Conservation (phyloP, 495 filamentous ascomycete species). For the Hapsidospora chrysogenum region DNA sequence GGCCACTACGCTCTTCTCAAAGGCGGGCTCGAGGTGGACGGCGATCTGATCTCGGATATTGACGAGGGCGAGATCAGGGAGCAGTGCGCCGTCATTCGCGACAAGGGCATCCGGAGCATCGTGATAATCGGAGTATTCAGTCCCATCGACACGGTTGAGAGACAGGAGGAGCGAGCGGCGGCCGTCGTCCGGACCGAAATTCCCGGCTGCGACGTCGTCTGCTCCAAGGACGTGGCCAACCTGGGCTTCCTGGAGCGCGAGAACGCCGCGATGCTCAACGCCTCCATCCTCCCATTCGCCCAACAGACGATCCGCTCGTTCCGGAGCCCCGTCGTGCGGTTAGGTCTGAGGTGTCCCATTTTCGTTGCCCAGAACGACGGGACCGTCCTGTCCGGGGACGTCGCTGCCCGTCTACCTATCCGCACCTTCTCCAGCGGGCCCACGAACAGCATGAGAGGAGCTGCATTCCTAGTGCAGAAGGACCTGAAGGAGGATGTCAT, state of each 20-base stretch:
- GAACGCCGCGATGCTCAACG: slow-evolving; percentile 39
- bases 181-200: slow-evolving; percentile 25
- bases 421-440: slow-evolving; percentile 36
- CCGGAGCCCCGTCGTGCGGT: slow-evolving; percentile 22
- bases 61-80: slow-evolving; percentile 25
- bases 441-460: slow-evolving; percentile 40
- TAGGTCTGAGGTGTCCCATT: slow-evolving; percentile 31
- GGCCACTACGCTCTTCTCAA: slow-evolving; percentile 26
- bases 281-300: slow-evolving; percentile 33
- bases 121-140: slow-evolving; percentile 41
- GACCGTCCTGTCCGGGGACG: slow-evolving; percentile 28
- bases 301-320: slow-evolving; percentile 31
- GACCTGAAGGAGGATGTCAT: slow-evolving; percentile 18
- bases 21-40: slow-evolving; percentile 35
- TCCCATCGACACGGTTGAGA: slow-evolving; percentile 32
- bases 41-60: slow-evolving; percentile 26
- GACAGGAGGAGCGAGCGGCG: slow-evolving; percentile 30
- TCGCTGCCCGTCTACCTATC: slow-evolving; percentile 33
- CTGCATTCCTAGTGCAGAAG: slow-evolving; percentile 27
- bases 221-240: slow-evolving; percentile 29
- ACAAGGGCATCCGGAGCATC: slow-evolving; percentile 28
- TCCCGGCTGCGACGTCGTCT: slow-evolving; percentile 28
- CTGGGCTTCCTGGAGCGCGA: slow-evolving; percentile 38
- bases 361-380: slow-evolving; percentile 43
- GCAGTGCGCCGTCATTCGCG: slow-evolving; percentile 22